These are phyloP conservation scores for Lithohypha guttulata DNA, from an alignment of 2,329 filamentous ascomycete genomes.

Conservation along the genomic window DNA sequence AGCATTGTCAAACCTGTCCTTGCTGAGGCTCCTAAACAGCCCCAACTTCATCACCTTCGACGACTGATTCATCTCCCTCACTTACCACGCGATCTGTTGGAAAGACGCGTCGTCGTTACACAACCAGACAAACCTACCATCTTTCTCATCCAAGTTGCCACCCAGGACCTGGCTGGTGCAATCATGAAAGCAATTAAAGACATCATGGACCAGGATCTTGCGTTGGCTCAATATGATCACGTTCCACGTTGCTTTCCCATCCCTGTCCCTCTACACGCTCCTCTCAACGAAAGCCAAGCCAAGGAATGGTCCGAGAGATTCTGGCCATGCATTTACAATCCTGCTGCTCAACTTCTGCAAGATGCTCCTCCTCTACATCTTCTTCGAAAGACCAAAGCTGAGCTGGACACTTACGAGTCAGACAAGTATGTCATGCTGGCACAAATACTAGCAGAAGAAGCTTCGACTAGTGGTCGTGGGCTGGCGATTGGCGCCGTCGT, in stretches of 20 bases:
- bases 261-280: constrained; percentile 32
- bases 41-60: constrained; percentile 15
- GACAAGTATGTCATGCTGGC: constrained; percentile 31
- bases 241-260: constrained; percentile 22
- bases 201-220: constrained; percentile 1
- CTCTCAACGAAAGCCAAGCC: constrained; percentile 31
- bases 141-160: constrained; percentile 9
- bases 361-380: constrained; percentile 33
- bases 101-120: constrained; percentile 11
- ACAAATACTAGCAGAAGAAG: constrained; percentile 29
- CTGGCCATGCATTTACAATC: constrained; percentile 37
- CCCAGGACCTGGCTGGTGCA: constrained; percentile 8
- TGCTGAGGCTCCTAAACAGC: constrained; percentile 21
- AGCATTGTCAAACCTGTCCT: constrained; percentile 25
- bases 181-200: constrained; percentile 4
- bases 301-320: constrained; percentile 31
- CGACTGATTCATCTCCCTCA: constrained; percentile 18
- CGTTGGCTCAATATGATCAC: constrained; percentile 30
- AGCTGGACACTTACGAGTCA: constrained; percentile 27
- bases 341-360: constrained; percentile 32
- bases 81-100: constrained; percentile 19
- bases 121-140: constrained; percentile 6
- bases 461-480: constrained; percentile 28
- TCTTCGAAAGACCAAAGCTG: constrained; percentile 26
- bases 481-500: constrained; percentile 35